Base-by-base conservation (phyloP, 179 eudicot genomes). In the Silene coronaria region DNA sequence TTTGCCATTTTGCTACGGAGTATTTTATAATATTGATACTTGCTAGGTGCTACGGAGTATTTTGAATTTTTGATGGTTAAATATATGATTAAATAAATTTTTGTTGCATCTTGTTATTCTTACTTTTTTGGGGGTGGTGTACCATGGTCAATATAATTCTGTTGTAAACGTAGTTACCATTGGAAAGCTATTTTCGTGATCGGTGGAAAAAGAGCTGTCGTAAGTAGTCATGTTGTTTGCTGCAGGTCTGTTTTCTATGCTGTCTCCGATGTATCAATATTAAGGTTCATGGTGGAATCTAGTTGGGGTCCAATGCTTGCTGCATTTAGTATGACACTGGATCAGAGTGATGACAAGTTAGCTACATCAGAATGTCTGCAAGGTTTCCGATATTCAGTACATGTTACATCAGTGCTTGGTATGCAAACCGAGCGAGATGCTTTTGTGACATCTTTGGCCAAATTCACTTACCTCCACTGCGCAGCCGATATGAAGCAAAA, bases 301-400 rank as follows among this genome's bases (percentile, higher is more conserved):
- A 90, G 97, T 82, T 95, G 99, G 99, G 99, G 95, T 57, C 99
- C 99, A 6, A 89, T 92, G 99, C 86, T 95, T 27, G 99, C 99
- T 82, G 99, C 99, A 63, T 95, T 95, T 80, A 95, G 99, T 87
- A 84, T 95, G 86, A 95, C 99, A 70, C 89, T 95, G 73, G 99
- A 95, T 86, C 99, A 91, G 83, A 95, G 91, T 85, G 97, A 95
- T 84, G 99, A 90, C 84, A 92, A 81, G 87, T 85, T 85, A 58
- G 95, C 97, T 75, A 90, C 97, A 32, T 81, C 86, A 71, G 90
- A 89, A 71, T 92, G 99, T 84, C 83, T 92, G 82, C 93, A 86
- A 82, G 99, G 99, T 24, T 87, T 95, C 75, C 90, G 95, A 68
- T 85, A 89, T 85, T 96, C 99, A 77, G 92, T 92, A 76, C 99